These are phyloP conservation scores for Gaultheria prostrata DNA, from an alignment of 148 eudicot species.

Conservation along the genomic window DNA sequence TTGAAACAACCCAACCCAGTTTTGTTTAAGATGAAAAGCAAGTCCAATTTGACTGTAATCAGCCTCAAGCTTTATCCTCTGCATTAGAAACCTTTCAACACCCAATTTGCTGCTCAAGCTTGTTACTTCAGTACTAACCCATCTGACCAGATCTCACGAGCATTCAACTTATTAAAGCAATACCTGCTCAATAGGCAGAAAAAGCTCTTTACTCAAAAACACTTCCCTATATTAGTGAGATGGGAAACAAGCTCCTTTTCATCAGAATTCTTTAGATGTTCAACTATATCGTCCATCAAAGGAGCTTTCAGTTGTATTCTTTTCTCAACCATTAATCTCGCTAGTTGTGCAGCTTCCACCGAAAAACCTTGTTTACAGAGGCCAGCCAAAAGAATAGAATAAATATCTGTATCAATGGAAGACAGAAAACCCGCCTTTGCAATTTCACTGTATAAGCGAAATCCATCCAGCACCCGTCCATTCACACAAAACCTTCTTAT, in stretches of 20 bases:
- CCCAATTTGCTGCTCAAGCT: constrained; percentile 2
- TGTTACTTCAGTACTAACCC: background rate
- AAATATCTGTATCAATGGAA: constrained; percentile 61
- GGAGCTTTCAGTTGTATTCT: constrained; percentile 39
- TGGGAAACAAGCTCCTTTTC: constrained; percentile 35
- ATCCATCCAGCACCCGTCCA: constrained; percentile 62
- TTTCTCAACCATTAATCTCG: constrained; percentile 39
- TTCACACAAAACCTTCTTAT: constrained; percentile 43
- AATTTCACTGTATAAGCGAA: constrained; percentile 39
- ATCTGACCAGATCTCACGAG: background rate
- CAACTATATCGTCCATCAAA: constrained; percentile 24
- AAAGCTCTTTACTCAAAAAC: background rate
- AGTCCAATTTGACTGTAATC: background rate
- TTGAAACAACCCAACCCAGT: background rate
- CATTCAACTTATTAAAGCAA: background rate
- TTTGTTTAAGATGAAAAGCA: background rate
- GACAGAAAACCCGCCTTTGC: constrained; percentile 41
- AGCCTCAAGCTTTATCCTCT: background rate
- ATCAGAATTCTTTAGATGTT: constrained; percentile 28
- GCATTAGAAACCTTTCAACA: background rate
- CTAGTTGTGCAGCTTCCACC: constrained; percentile 51
- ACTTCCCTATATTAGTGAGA: constrained; percentile 18
- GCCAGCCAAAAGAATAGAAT: constrained; percentile 51
- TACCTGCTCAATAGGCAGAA: background rate
- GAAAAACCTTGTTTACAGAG: constrained; percentile 43